Conservation (phyloP, 2,329 filamentous ascomycete genomes). For the Diaporthe amygdali region DNA sequence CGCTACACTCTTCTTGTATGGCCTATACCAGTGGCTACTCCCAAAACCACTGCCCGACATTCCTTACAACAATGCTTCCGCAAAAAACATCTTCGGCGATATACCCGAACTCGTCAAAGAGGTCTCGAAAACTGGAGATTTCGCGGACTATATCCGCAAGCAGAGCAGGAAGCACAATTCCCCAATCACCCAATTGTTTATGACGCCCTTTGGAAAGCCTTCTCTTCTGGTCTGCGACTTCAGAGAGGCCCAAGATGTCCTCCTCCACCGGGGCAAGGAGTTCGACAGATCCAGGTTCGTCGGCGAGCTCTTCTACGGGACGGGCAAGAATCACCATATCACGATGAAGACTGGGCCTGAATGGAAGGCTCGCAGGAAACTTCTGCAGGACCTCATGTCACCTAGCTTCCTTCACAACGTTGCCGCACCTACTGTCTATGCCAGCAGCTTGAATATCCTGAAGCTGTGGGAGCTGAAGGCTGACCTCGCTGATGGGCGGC, state of each 20-base stretch:
- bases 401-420: conserved; percentile 39
- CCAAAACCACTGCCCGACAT: conserved; percentile 37
- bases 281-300: conserved; percentile 34
- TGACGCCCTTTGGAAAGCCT: conserved; percentile 33
- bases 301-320: conserved; percentile 28
- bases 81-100: conserved; percentile 30
- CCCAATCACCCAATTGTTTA: conserved; percentile 40
- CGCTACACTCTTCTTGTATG: not conserved
- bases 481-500: conserved; percentile 31
- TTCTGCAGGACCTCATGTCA: conserved; percentile 43
- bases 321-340: conserved; percentile 38
- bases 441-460: conserved; percentile 36
- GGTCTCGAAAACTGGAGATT: conserved; percentile 22
- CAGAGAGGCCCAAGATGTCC: conserved; percentile 15
- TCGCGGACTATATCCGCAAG: conserved; percentile 25
- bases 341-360: conserved; percentile 37
- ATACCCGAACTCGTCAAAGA: conserved; percentile 24
- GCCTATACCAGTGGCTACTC: conserved; percentile 24
- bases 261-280: conserved; percentile 14
- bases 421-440: conserved; percentile 41
- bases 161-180: conserved; percentile 24
- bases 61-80: conserved; percentile 32
- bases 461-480: conserved; percentile 41
- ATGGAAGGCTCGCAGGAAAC: conserved; percentile 38
- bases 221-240: conserved; percentile 17